phyloP scores from a whole-genome alignment of 495 filamentous ascomycete species.

The Rostrohypoxylon terebratum region DNA sequence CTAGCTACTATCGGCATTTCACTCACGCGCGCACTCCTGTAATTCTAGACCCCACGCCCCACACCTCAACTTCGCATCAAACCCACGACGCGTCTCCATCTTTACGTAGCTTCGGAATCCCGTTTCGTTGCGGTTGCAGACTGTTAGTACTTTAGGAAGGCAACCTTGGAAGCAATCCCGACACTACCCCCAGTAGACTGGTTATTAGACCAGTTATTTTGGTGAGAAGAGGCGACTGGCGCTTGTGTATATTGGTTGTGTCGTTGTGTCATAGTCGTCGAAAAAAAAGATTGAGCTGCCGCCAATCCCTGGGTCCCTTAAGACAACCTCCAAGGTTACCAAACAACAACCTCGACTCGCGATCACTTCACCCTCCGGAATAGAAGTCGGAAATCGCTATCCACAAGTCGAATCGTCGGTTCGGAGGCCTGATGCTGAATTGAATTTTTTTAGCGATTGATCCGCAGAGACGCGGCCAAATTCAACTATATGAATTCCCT shows the following conservation, averaged over 20 bases:
- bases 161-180: constrained; percentile 16
- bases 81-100: constrained; percentile 42
- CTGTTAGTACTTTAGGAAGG: constrained; percentile 14
- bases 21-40: constrained; percentile 37
- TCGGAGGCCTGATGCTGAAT: constrained; percentile 40
- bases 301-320: constrained; percentile 2
- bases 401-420: background rate
- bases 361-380: constrained; percentile 1
- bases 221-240: constrained; percentile 29
- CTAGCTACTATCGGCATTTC: constrained; percentile 28
- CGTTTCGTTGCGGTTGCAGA: constrained; percentile 16
- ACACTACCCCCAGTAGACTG: constrained; percentile 31
- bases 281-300: constrained; percentile 12
- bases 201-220: constrained; percentile 49
- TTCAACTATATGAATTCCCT: constrained; percentile 59
- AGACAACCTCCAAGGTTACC: constrained; percentile 6
- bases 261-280: constrained; percentile 2
- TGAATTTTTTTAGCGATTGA: constrained; percentile 26
- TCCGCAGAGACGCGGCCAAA: constrained; percentile 47
- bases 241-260: constrained; percentile 27
- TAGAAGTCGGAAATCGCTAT: background rate
- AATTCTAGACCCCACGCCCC: constrained; percentile 50
- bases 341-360: constrained; percentile 21
- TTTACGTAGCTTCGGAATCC: constrained; percentile 32
- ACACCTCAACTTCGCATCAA: constrained; percentile 34